Evolutionary conservation across 176 grass and related monocot genomes (phyloP).

Genomic region (Pharus latifolius): DNA sequence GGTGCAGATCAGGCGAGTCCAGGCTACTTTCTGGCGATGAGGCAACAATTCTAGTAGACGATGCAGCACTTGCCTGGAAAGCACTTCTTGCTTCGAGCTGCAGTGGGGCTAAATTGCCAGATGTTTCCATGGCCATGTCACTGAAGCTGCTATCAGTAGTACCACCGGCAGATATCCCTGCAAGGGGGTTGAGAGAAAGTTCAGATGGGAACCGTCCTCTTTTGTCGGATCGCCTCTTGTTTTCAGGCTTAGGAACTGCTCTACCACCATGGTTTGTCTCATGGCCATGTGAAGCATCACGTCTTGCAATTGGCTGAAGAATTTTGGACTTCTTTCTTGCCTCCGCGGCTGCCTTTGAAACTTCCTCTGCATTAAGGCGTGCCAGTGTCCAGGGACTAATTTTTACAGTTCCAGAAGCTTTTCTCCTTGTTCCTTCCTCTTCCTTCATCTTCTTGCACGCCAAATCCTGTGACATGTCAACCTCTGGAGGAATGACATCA

Average conservation of each 20-base stretch:
- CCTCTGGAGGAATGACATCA: slow-evolving; percentile 87
- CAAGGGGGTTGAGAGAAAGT: slow-evolving; percentile 67
- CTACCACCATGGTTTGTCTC: slow-evolving; percentile 30
- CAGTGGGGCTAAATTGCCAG: slow-evolving; percentile 60
- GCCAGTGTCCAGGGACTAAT: slow-evolving; percentile 96
- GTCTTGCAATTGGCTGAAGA: slow-evolving; percentile 59
- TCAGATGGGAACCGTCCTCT: slow-evolving; percentile 40
- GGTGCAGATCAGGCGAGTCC: slow-evolving; percentile 86
- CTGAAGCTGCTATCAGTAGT: slow-evolving; percentile 58
- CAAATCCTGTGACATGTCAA: slow-evolving; percentile 51
- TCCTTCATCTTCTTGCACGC: slow-evolving; percentile 48
- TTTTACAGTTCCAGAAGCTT: slow-evolving; percentile 51
- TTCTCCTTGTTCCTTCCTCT: slow-evolving; percentile 65
- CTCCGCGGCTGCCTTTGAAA: slow-evolving; percentile 79
- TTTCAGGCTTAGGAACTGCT: slow-evolving; percentile 12
- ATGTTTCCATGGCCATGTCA: slow-evolving; percentile 34
- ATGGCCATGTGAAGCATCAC: slow-evolving; percentile 12
- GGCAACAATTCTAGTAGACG: slow-evolving; percentile 33
- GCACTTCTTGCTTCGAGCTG: slow-evolving; percentile 88
- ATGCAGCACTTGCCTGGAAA: slow-evolving; percentile 50
- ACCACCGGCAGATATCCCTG: slow-evolving; percentile 55
- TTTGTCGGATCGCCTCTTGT: slow-evolving; percentile 23
- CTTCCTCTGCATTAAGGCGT: slow-evolving; percentile 92
- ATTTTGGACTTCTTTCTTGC: slow-evolving; percentile 88
- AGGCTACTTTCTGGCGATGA: slow-evolving; percentile 94